Base-by-base conservation (phyloP, 805 yeast genomes). In the Cyberlindnera meyerae region DNA sequence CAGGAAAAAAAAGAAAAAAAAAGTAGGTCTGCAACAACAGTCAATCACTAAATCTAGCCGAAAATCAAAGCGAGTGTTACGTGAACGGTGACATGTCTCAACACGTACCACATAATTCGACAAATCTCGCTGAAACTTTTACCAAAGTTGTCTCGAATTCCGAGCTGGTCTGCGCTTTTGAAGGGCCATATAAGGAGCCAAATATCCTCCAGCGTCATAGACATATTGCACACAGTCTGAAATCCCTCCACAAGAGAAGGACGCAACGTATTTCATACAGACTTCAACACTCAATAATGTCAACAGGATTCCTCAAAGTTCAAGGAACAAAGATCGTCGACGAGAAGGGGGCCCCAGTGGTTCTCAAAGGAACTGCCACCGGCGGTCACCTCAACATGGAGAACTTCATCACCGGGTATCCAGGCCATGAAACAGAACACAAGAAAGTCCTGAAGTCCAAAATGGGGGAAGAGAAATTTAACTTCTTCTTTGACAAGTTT, bases 371-470 rank as follows among this genome's bases (percentile, higher is more conserved):
- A 13, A 53, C 72, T 25, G 75, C 73, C 34, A 61, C 58, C 21
- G 76, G 76, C 31, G 75, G 75, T 29, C 73, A 66, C 41, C 62
- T 72, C 42, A 72, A 71, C 52, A 71, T 71, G 76, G 77, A 71
- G 52, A 72, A 72, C 53, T 71, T 72, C 64, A 71, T 72, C 45
- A 71, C 75, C 18, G 77, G 77, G 5, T 72, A 65, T 43, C 74
- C 76, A 9, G 77, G 77, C 4, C 73, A 67, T 45, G 77, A 71
- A 47, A 62, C 72, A 15, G 75, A 71, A 46, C 74, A 70, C 46
- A 70, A 70, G 48, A 44, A 55, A 31, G 70, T 68, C 1, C 39
- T 71, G 37, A 47, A 52, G 42, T 39, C 49, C 31, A 63, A 52
- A 29, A 62, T 72, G 43, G 77, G 77, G 29, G 46, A 63, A 36